Evolutionary conservation across 345 rosid species (phyloP).

Genomic region (Aquilaria sinensis): DNA sequence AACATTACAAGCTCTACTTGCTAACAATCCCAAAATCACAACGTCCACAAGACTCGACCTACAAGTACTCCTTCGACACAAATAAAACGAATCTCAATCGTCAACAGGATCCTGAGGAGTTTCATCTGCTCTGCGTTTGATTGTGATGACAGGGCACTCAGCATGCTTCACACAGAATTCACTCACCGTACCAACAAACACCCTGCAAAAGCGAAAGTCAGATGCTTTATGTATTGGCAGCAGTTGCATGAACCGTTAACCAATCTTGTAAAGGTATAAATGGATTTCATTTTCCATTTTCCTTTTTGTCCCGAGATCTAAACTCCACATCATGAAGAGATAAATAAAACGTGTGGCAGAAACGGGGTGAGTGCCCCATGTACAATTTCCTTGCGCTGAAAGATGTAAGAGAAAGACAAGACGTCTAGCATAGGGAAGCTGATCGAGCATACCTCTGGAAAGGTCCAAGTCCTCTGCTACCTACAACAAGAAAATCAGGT

Average conservation of each 20-base stretch:
- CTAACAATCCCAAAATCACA: too few species aligned
- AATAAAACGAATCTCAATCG: slow-evolving; percentile 33
- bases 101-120: slow-evolving; percentile 93
- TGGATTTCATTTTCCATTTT: too few species aligned
- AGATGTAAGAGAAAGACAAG: neutral
- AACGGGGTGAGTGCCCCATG: neutral
- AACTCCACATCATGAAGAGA: neutral
- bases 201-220: slow-evolving; percentile 41
- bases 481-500: slow-evolving; percentile 87
- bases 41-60: too few species aligned
- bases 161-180: slow-evolving; percentile 97
- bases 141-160: slow-evolving; percentile 80
- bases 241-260: too few species aligned
- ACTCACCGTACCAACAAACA: slow-evolving; percentile 92
- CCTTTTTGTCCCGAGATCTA: neutral
- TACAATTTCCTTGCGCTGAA: too few species aligned
- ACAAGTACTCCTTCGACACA: too few species aligned
- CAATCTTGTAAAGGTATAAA: too few species aligned
- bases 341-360: neutral
- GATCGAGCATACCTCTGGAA: slow-evolving; percentile 62
- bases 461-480: slow-evolving; percentile 93
- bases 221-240: too few species aligned
- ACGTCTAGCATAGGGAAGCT: neutral
- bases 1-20: too few species aligned
- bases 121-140: slow-evolving; percentile 80